A percentile compares a stretch with the other conserved stretches of the same genome.
phyloP scores from a whole-genome alignment of 2,329 filamentous ascomycete genomes.

The Neopestalotiopsis clavispora region DNA sequence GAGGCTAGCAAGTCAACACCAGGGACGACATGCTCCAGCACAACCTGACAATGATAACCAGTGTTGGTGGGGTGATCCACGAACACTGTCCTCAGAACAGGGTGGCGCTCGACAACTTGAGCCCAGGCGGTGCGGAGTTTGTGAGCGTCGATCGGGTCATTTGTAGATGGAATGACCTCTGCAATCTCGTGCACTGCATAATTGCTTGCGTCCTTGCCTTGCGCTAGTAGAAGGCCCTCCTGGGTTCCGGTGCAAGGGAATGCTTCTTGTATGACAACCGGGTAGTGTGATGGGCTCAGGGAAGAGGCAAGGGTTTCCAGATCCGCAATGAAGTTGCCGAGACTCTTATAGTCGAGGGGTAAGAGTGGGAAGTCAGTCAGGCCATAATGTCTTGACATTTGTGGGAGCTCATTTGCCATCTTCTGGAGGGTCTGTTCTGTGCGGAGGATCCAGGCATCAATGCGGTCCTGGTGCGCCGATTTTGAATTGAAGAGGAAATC shows the following conservation, averaged over 20 bases:
- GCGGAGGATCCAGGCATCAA: conserved; percentile 16
- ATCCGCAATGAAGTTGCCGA: neutral
- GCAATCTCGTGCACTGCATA: conserved; percentile 17
- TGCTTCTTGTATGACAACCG: conserved; percentile 15
- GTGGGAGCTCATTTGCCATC: conserved; percentile 7
- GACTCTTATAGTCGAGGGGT: conserved; percentile 7
- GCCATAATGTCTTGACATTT: conserved; percentile 8
- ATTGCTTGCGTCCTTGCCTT: conserved; percentile 17
- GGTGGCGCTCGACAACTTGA: conserved; percentile 12
- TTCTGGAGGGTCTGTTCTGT: conserved; percentile 9
- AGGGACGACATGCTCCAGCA: conserved; percentile 1
- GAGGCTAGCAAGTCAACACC: neutral
- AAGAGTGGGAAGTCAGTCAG: conserved; percentile 17
- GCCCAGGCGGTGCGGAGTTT: conserved; percentile 14
- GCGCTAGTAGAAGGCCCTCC: conserved; percentile 17
- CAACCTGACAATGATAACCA: conserved; percentile 17
- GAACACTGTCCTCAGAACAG: conserved; percentile 13
- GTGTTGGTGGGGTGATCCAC: conserved; percentile 16
- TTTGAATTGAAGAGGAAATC: conserved; percentile 16
- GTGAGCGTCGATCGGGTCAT: conserved; percentile 1
- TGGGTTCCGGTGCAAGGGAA: conserved; percentile 17
- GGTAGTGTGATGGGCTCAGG: neutral
- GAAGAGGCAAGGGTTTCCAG: conserved; percentile 3
- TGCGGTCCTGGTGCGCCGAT: conserved; percentile 14
- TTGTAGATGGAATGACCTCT: conserved; percentile 8